Evolutionary conservation across 164 flowering plant species (phyloP), one percentile per base, ranked within the genome.

Genomic region (Piper longum): DNA sequence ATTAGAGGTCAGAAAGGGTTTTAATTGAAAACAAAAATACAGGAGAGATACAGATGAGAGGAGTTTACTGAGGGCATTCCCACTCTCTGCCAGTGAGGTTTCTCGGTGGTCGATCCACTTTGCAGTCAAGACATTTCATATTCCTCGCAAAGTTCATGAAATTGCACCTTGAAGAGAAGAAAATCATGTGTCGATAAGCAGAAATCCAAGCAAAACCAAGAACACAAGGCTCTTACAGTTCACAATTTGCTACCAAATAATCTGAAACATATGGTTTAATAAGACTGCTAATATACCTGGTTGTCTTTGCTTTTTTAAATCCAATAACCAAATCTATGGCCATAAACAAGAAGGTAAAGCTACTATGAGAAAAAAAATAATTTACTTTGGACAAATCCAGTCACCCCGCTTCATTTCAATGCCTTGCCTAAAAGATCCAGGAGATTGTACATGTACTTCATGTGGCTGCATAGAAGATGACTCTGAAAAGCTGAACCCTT

Each of bases 1-100:
- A 26, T 1, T 26, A 0, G 36, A 26, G 36, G 36, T 26, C 36
- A 26, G 36, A 26, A 26, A 26, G 36, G 36, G 36, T 26, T 26
- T 26, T 26, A 26, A 26, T 41, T 26, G 17, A 26, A 4, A 40
- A 64, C 5, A 56, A 39, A 9, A 57, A 0, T 44, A 57, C 48
- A 12, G 14, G 16, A 64, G 52, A 9, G 7, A 9, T 48, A 0
- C 9, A 9, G 54, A 36, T 18, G 12, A 64, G 36, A 13, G 60
- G 13, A 68, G 61, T 93, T 81, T 73, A 95, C 99, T 88, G 95
- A 72, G 99, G 99, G 73, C 99, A 95, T 70, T 95, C 96, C 99
- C 99, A 95, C 76, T 91, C 99, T 62, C 88, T 84, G 40, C 95
- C 96, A 67, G 83, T 87, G 67, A 87, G 81, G 76, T 79, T 88